Conservation (phyloP, 805 yeast genomes). For the Myxozyma udenii region DNA sequence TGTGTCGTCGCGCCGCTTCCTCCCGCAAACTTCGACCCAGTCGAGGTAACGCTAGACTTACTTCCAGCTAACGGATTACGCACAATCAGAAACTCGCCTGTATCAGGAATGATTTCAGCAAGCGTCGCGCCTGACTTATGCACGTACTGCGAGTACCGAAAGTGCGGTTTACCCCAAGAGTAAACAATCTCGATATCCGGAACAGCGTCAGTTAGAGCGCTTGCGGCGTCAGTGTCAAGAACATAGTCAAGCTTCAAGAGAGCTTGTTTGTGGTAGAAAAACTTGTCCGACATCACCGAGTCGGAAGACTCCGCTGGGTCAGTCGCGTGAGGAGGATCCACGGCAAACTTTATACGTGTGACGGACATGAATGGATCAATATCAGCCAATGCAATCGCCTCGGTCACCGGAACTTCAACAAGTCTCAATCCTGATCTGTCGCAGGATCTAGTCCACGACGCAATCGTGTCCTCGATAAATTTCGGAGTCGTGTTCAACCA, state of each 20-base stretch:
- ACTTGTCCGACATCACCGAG: constrained; percentile 40
- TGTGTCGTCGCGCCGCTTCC: not conserved
- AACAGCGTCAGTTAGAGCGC: constrained; percentile 31
- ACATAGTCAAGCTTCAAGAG: constrained; percentile 70
- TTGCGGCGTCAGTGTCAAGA: constrained; percentile 74
- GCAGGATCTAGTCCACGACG: constrained; percentile 75
- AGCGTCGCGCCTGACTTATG: constrained; percentile 87
- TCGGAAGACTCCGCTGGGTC: constrained; percentile 14
- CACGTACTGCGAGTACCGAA: constrained; percentile 81
- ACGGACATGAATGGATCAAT: constrained; percentile 86
- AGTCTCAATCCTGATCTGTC: constrained; percentile 76
- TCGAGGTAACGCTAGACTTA: constrained; percentile 3
- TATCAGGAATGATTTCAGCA: constrained; percentile 42
- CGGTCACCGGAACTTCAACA: constrained; percentile 91
- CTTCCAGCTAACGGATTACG: constrained; percentile 24
- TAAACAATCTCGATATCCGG: constrained; percentile 63
- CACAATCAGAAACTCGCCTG: constrained; percentile 26
- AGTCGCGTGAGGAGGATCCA: constrained; percentile 57
- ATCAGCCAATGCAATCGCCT: constrained; percentile 69
- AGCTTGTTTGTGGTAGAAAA: constrained; percentile 74
- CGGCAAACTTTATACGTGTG: constrained; percentile 60
- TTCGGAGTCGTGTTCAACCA: constrained; percentile 92
- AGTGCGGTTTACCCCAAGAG: constrained; percentile 88
- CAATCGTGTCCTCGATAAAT: constrained; percentile 72
- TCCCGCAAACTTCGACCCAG: not conserved